Base-by-base conservation (phyloP, 192 early-diverging fungal species). In the Funneliformis mosseae region DNA sequence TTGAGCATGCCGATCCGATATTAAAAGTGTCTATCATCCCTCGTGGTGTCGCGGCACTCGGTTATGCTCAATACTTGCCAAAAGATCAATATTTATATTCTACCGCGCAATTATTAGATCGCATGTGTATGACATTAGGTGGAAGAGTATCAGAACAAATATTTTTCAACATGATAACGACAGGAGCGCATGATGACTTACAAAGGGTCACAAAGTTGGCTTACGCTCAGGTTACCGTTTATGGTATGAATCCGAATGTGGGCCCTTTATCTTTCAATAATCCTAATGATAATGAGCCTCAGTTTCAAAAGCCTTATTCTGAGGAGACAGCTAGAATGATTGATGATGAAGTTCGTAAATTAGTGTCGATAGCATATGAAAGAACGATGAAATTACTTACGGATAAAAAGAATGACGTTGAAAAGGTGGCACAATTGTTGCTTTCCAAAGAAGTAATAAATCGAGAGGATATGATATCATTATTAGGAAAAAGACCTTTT, bases 21-120 rank as follows among this genome's bases (percentile, higher is more conserved):
- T 88, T 99, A 63, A 98, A 98, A 88, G 98, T 99, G 8, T 97
- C 96, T 69, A 98, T 99, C 82, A 99, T 99, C 83, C 98, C 98
- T 45, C 93, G 98, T 80, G 97, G 98, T 42, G 87, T 91, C 23
- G 97, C 92, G 25, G 98, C 98, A 16, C 91, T 99, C 18, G 98
- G 98, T 18, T 99, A 99, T 88, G 98, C 98, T 62, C 98, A 99
- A 88, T 99, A 98, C 85, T 84, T 99, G 81, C 98, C 98, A 79
- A 96, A 97, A 85, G 98, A 99, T 81, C 93, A 97, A 87, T 96
- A 97, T 82, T 84, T 99, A 82, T 96, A 98, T 82, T 97, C 96
- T 27, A 96, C 93, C 5, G 91, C 90, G 42, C 95, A 98, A 82
- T 88, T 99, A 79, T 84, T 93, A 76, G 98, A 99, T 89, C 90